Percentiles rank a stretch among this genome's conserved stretches.
Evolutionary conservation across 306 rosid genomes (phyloP).

Genomic region (Glycine soja): DNA sequence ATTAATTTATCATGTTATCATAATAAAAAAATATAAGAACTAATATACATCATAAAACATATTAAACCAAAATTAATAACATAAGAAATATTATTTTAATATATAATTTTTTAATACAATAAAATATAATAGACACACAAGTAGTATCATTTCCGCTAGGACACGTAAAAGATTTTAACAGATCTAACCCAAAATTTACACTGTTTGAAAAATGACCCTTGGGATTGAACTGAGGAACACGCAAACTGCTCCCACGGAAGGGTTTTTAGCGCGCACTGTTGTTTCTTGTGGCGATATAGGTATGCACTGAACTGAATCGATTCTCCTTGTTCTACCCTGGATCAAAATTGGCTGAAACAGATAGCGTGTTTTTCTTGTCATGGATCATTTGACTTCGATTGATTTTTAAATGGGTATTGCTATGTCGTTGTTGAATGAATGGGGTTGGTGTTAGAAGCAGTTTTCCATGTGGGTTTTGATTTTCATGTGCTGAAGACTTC

Average conservation of each 20-base stretch:
- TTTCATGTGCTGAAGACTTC: neutral
- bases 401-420: neutral
- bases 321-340: neutral
- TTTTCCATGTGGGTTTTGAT: neutral
- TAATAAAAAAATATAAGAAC: no score
- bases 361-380: neutral
- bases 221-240: neutral
- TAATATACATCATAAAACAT: no score
- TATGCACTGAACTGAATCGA: conserved; percentile 5
- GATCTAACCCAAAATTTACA: neutral
- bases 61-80: no score
- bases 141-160: no score
- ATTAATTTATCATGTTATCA: no score
- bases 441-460: neutral
- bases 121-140: no score
- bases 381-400: neutral
- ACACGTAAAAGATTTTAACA: neutral
- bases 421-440: conserved; percentile 8
- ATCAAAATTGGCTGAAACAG: neutral
- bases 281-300: neutral
- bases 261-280: neutral
- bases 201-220: neutral
- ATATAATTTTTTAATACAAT: no score
- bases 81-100: no score
- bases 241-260: neutral